Base-by-base conservation (phyloP, 441 rosid genomes). In the Eugenia klotzschiana region DNA sequence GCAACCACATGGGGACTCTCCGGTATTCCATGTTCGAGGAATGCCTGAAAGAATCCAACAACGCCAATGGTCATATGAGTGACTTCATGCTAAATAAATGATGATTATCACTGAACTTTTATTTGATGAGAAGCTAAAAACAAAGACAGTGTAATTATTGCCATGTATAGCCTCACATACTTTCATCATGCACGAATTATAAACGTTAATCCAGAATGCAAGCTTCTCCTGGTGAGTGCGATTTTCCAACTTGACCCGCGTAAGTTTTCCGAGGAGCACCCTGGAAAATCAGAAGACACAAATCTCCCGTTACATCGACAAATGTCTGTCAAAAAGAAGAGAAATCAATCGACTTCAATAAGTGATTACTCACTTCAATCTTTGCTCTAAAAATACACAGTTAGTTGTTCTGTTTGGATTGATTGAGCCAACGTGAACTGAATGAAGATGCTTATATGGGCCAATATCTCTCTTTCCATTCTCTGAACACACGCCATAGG, bases 121-220 rank as follows among this genome's bases (percentile, higher is more conserved):
- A 18, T 9, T 50, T 51, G 57, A 51, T 33, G 77, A 79, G 46
- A 74, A 57, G 53, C 5, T 14, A 77, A 56, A 25, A 7, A 26
- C 18, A 58, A 60, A 37, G 13, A 56, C 49, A 10, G 8, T 23
- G 46, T 9, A 64, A 64, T 69, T 9, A 51, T 26, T 33, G 53
- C 82, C 33, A 56, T 40, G 79, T 84, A 37, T 79, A 51, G 46
- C 51, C 53, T 81, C 56, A 79, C 93, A 15, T 89, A 91, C 98
- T 88, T 94, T 94, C 98, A 96, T 92, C 93, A 93, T 92, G 91
- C 96, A 94, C 80, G 95, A 90, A 77, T 94, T 96, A 88, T 96
- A 96, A 79, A 90, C 88, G 89, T 94, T 95, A 83, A 95, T 93
- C 98, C 98, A 93, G 90, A 95, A 95, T 4, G 98, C 98, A 84